Evolutionary conservation across 352 stramenopile genomes (phyloP).

Genomic region (Globisporangium cystogenes): DNA sequence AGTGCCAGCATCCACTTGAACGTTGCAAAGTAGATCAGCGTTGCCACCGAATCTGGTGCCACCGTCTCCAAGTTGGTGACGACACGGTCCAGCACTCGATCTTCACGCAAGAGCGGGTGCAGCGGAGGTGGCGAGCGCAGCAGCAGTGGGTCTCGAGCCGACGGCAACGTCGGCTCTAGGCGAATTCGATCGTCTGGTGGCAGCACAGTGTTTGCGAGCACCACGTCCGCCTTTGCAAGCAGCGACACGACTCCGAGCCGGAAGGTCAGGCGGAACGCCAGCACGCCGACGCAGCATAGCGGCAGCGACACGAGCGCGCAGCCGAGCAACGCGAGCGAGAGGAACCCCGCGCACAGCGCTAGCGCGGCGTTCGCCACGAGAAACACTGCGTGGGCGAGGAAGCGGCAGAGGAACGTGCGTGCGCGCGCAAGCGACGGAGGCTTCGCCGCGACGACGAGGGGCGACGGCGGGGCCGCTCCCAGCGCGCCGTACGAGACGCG

Average conservation of each 20-base stretch:
- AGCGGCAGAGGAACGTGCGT: not conserved
- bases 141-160: not conserved
- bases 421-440: not conserved
- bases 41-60: slow-evolving; percentile 9
- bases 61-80: slow-evolving; percentile 7
- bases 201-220: slow-evolving; percentile 15
- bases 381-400: slow-evolving; percentile 3
- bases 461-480: not conserved
- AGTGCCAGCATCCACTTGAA: slow-evolving; percentile 16
- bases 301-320: slow-evolving; percentile 10
- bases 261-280: slow-evolving; percentile 18
- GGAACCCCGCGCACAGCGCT: slow-evolving; percentile 3
- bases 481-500: slow-evolving; percentile 16
- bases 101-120: slow-evolving; percentile 1
- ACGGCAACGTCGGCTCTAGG: not conserved
- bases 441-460: not conserved
- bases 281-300: slow-evolving; percentile 16
- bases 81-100: slow-evolving; percentile 1
- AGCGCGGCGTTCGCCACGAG: slow-evolving; percentile 14
- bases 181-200: slow-evolving; percentile 7
- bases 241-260: slow-evolving; percentile 9
- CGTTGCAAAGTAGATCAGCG: slow-evolving; percentile 19
- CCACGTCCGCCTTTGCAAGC: slow-evolving; percentile 13
- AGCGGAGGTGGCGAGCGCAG: not conserved
- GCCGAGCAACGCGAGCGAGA: slow-evolving; percentile 9